phyloP scores from a whole-genome alignment of 192 early-diverging fungal species.

The Coemansia biformis region DNA sequence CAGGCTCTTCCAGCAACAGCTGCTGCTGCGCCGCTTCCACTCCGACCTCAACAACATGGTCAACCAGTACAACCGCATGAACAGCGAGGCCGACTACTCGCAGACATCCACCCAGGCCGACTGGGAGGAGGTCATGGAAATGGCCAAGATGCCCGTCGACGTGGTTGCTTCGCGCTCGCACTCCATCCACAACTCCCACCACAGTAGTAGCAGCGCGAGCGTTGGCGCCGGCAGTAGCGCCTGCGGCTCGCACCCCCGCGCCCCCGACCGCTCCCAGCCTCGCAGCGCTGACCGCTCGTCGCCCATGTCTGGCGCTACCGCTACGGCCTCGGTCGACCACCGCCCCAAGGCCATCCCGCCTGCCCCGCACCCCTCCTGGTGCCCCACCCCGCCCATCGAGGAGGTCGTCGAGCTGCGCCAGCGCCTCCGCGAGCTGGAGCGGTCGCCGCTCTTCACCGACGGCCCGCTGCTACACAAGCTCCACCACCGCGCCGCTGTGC shows the following conservation, averaged over 20 bases:
- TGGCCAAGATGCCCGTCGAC: constrained; percentile 32
- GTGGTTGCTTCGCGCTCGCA: constrained; percentile 1
- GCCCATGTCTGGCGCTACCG: constrained; percentile 20
- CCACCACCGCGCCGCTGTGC: neutral
- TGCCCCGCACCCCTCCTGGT: constrained; percentile 26
- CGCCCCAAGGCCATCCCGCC: constrained; percentile 5
- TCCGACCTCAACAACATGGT: constrained; percentile 26
- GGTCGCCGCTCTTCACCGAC: constrained; percentile 41
- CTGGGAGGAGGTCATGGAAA: constrained; percentile 49
- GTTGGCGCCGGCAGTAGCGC: constrained; percentile 10
- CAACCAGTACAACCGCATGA: constrained; percentile 27
- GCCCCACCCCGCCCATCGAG: constrained; percentile 43
- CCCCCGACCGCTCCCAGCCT: neutral
- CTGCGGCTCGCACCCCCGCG: neutral
- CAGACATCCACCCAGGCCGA: constrained; percentile 27
- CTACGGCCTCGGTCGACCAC: constrained; percentile 8
- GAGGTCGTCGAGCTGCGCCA: constrained; percentile 34
- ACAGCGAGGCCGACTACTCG: constrained; percentile 7
- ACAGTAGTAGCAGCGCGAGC: constrained; percentile 10
- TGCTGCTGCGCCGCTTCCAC: constrained; percentile 25
- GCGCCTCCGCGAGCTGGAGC: constrained; percentile 27
- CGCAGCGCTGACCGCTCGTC: constrained; percentile 4
- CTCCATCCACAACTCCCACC: neutral
- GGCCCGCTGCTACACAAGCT: neutral
- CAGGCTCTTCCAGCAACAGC: constrained; percentile 31